Evolutionary conservation across 2,329 filamentous ascomycete species (phyloP).

Genomic region (Trematosphaeria pertusa): DNA sequence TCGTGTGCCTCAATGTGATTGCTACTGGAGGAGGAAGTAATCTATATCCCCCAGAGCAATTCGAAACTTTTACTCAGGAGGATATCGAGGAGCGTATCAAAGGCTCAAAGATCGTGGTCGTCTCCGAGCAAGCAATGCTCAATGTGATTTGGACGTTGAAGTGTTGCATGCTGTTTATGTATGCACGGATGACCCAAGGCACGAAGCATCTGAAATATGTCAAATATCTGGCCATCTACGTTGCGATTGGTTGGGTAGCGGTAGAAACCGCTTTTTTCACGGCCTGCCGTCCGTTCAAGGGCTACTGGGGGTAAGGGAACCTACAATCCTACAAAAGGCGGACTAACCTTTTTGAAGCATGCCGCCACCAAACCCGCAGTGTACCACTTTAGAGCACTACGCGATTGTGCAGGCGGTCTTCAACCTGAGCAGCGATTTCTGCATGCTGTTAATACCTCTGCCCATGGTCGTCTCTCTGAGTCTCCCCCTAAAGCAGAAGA

Average conservation of each 20-base stretch:
- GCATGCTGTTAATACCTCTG: constrained; percentile 66
- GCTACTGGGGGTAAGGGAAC: constrained; percentile 59
- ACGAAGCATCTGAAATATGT: constrained; percentile 53
- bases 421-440: constrained; percentile 66
- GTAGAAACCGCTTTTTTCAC: constrained; percentile 64
- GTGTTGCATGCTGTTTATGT: constrained; percentile 64
- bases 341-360: constrained; percentile 36
- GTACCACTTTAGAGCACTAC: constrained; percentile 63
- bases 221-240: constrained; percentile 58
- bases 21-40: constrained; percentile 53
- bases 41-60: constrained; percentile 48
- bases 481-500: constrained; percentile 60
- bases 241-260: constrained; percentile 55
- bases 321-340: background rate
- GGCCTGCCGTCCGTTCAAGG: constrained; percentile 60
- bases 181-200: constrained; percentile 61
- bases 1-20: constrained; percentile 53
- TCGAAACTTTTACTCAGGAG: constrained; percentile 42
- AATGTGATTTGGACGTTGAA: constrained; percentile 65
- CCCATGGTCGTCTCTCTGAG: constrained; percentile 60
- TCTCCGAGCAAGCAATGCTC: constrained; percentile 63
- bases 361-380: constrained; percentile 62
- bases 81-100: constrained; percentile 53
- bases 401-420: constrained; percentile 65
- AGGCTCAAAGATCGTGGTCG: constrained; percentile 54